phyloP scores from a whole-genome alignment of 108 stramenopile genomes.

The Hondaea fermentalgiana region DNA sequence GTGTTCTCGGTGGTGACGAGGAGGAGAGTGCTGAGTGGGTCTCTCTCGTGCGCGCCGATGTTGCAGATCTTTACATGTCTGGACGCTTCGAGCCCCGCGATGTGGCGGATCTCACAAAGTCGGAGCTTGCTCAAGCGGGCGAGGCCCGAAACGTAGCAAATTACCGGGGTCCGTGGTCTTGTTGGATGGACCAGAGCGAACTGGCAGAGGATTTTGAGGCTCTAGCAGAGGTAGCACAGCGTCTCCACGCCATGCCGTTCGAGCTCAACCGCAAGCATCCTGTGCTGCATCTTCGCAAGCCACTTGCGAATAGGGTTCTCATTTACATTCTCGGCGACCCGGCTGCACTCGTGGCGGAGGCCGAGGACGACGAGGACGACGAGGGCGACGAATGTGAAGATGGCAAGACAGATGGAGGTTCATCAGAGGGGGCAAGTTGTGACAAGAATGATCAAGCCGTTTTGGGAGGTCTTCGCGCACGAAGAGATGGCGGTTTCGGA shows the following conservation, averaged over 20 bases:
- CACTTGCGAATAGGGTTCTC: background rate
- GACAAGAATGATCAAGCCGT: background rate
- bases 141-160: background rate
- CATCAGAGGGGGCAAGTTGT: background rate
- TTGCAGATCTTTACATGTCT: background rate
- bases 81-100: background rate
- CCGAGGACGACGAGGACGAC: background rate
- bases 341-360: background rate
- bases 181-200: background rate
- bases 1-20: background rate
- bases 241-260: background rate
- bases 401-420: background rate
- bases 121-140: background rate
- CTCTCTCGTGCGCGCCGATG: background rate
- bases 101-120: background rate
- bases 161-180: background rate
- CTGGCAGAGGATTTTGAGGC: background rate
- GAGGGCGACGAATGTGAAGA: background rate
- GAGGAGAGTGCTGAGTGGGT: background rate
- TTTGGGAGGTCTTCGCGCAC: background rate
- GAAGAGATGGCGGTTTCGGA: background rate
- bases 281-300: background rate
- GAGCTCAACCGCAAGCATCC: slow-evolving; percentile 2
- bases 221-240: background rate
- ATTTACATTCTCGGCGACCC: background rate